Conservation (phyloP, 2,329 filamentous ascomycete genomes). For the Xylaria arbuscula region DNA sequence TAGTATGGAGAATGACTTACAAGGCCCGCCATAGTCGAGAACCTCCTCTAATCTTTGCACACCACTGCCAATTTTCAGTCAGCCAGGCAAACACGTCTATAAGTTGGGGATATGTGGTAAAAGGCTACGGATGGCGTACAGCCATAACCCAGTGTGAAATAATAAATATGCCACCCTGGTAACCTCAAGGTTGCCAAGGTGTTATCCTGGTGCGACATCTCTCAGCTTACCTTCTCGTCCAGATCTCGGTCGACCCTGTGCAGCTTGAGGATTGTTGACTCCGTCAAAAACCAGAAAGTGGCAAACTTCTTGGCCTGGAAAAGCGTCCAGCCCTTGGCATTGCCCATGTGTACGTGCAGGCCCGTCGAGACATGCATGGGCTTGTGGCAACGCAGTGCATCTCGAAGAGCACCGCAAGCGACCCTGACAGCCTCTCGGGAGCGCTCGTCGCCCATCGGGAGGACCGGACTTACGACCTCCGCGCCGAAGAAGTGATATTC, state of each 20-base stretch:
- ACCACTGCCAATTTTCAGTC: slow-evolving; percentile 32
- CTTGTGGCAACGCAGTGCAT: slow-evolving; percentile 38
- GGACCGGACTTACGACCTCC: slow-evolving; percentile 40
- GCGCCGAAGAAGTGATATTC: slow-evolving; percentile 41
- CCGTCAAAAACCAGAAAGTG: slow-evolving; percentile 39
- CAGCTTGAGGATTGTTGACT: slow-evolving; percentile 31
- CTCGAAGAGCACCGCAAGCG: slow-evolving; percentile 37
- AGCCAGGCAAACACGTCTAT: background rate
- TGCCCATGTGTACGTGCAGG: slow-evolving; percentile 41
- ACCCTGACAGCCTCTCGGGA: slow-evolving; percentile 23
- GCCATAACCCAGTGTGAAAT: no score
- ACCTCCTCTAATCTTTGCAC: slow-evolving; percentile 22
- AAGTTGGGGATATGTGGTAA: no score
- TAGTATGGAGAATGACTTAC: background rate
- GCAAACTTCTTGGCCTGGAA: slow-evolving; percentile 40
- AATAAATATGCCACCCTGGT: no score
- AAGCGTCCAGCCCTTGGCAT: slow-evolving; percentile 41
- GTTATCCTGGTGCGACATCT: no score
- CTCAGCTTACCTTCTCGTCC: slow-evolving; percentile 15
- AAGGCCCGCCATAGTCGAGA: slow-evolving; percentile 28
- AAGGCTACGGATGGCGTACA: no score
- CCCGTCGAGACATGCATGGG: slow-evolving; percentile 42
- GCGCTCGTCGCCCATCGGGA: slow-evolving; percentile 6
- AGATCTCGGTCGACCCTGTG: slow-evolving; percentile 40
- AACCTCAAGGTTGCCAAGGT: no score